Evolutionary conservation across 495 filamentous ascomycete species (phyloP).

Genomic region (Tuber aestivum): DNA sequence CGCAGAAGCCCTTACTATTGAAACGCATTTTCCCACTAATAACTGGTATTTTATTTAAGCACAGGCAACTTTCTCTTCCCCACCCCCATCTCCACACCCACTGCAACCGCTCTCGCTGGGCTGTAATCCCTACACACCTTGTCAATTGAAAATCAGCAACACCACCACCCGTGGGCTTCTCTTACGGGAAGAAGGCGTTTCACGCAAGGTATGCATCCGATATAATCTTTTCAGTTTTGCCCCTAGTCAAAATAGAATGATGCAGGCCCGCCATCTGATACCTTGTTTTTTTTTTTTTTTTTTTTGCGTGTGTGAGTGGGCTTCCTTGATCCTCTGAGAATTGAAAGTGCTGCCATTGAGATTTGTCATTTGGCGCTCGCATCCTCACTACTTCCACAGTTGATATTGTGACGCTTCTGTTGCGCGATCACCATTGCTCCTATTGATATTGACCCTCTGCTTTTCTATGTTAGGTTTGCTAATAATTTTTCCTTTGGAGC

Average conservation of each 20-base stretch:
- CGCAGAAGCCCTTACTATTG: not conserved
- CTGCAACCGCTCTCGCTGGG: not conserved
- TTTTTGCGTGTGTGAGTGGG: not conserved
- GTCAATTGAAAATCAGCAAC: not conserved
- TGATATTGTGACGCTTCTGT: not conserved
- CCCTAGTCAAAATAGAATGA: not conserved
- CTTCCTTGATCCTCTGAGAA: not conserved
- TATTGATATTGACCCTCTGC: not conserved
- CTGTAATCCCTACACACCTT: not conserved
- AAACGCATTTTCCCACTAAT: not conserved
- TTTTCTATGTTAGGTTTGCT: not conserved
- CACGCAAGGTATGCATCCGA: not conserved
- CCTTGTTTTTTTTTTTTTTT: not conserved
- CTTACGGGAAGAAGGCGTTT: too few relatives aligned
- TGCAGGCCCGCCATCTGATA: too few relatives aligned
- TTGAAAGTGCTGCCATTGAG: not conserved
- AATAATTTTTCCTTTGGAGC: not conserved
- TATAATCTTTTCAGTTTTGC: not conserved
- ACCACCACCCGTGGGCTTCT: not conserved
- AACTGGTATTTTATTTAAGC: not conserved
- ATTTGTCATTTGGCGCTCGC: not conserved
- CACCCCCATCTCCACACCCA: not conserved
- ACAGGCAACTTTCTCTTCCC: not conserved
- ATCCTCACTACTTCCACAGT: not conserved
- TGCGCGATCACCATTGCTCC: not conserved